Percentiles rank a stretch among this genome's conserved stretches.
Evolutionary conservation across 106 monocot species (phyloP).

Genomic region (Apostasia shenzhenica): DNA sequence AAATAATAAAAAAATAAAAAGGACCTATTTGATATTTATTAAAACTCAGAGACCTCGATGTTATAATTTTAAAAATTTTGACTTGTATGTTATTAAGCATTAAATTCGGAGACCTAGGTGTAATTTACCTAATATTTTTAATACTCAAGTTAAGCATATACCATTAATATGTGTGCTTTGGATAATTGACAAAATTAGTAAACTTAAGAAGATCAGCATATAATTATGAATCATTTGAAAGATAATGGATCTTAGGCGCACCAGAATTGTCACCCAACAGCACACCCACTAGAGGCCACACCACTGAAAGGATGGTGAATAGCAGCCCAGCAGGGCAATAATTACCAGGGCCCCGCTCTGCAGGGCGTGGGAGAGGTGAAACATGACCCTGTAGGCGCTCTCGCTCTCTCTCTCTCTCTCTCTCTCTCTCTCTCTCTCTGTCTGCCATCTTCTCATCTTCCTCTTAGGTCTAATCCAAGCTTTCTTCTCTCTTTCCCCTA

Average conservation of each 20-base stretch:
- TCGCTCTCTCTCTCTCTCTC: background rate
- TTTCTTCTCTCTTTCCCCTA: background rate
- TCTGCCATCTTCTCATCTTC: background rate
- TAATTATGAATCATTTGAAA: no score
- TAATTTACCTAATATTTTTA: no score
- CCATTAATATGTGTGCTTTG: no score
- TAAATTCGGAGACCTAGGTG: no score
- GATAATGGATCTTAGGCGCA: background rate
- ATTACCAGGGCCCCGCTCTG: slow-evolving; percentile 4
- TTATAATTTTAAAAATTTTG: no score
- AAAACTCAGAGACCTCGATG: no score
- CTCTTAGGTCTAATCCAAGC: background rate
- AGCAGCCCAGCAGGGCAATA: background rate
- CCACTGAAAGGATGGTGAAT: background rate
- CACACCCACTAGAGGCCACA: background rate
- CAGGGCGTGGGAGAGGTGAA: slow-evolving; percentile 21
- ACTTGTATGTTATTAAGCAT: no score
- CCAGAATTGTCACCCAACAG: background rate
- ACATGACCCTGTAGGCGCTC: slow-evolving; percentile 18
- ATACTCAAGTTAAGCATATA: no score
- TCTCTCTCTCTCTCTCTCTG: background rate
- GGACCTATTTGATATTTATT: no score
- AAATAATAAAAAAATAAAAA: no score
- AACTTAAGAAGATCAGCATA: no score
- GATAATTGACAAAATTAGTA: no score